Conservation (phyloP, 257 asterid species). For the Solanum pinnatisectum region DNA sequence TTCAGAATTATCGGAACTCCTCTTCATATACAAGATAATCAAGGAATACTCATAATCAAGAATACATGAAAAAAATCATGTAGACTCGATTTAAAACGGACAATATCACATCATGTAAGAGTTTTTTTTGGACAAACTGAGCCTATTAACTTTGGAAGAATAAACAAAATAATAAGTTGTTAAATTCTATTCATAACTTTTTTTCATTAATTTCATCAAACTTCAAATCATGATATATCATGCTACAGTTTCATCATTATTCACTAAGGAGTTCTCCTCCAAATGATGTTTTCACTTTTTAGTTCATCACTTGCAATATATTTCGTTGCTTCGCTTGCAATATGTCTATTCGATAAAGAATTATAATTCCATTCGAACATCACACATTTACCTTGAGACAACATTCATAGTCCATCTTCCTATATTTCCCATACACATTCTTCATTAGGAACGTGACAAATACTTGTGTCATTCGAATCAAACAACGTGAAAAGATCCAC, state of each 20-base stretch:
- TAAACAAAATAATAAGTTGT: background rate
- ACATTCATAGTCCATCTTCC: background rate
- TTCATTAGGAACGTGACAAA: background rate
- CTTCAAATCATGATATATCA: background rate
- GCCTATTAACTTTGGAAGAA: background rate
- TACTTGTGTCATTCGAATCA: background rate
- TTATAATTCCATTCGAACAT: background rate
- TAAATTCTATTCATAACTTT: background rate
- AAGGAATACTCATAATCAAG: too few relatives aligned
- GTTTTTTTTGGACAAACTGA: too few relatives aligned
- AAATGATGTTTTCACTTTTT: background rate
- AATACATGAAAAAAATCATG: too few relatives aligned
- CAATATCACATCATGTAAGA: too few relatives aligned
- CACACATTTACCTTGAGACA: background rate
- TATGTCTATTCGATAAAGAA: background rate
- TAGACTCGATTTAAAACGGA: too few relatives aligned
- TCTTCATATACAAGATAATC: too few relatives aligned
- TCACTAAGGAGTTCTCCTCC: background rate
- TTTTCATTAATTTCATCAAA: background rate
- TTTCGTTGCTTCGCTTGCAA: background rate
- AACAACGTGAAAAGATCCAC: background rate
- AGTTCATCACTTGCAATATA: background rate
- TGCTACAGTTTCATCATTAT: background rate
- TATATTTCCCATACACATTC: background rate
- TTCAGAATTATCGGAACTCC: too few relatives aligned